Conservation (phyloP, 495 filamentous ascomycete species). For the Wilcoxina mikolae region DNA sequence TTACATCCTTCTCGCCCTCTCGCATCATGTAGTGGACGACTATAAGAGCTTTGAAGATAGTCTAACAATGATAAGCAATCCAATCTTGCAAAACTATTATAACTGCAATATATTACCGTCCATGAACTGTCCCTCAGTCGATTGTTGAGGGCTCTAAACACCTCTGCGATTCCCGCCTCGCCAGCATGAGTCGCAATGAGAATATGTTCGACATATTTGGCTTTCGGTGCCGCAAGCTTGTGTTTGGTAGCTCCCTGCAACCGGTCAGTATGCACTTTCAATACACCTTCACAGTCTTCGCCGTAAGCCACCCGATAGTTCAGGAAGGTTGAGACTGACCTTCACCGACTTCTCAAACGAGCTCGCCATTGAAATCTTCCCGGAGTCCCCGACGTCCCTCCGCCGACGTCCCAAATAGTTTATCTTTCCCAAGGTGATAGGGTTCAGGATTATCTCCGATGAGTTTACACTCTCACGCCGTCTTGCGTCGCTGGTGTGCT, state of each 20-base stretch:
- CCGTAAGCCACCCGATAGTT: not conserved
- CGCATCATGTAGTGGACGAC: conserved; percentile 95
- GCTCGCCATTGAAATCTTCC: conserved; percentile 45
- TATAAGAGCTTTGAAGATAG: conserved; percentile 90
- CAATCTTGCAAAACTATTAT: not conserved
- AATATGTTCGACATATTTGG: conserved; percentile 99
- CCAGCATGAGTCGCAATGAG: conserved; percentile 88
- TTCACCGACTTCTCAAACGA: conserved; percentile 89
- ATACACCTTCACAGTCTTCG: not conserved
- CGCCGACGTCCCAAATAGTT: conserved; percentile 20
- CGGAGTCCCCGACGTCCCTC: conserved; percentile 19
- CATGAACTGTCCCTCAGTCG: conserved; percentile 89
- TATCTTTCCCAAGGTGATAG: conserved; percentile 25
- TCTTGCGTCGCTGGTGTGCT: too few species aligned
- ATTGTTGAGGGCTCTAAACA: conserved; percentile 80
- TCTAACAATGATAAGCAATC: conserved; percentile 22
- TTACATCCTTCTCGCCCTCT: conserved; percentile 81
- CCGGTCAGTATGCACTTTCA: conserved; percentile 1
- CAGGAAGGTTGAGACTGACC: conserved; percentile 26
- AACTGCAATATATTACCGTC: conserved; percentile 47
- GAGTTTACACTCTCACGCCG: too few species aligned
- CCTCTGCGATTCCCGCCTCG: conserved; percentile 88
- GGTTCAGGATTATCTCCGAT: too few species aligned
- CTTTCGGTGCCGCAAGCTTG: conserved; percentile 95
- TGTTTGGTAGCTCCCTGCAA: conserved; percentile 66